A percentile compares a stretch with the other conserved stretches of the same genome.
Conservation (phyloP, 345 rosid genomes). For the Eucalyptus caleyi region DNA sequence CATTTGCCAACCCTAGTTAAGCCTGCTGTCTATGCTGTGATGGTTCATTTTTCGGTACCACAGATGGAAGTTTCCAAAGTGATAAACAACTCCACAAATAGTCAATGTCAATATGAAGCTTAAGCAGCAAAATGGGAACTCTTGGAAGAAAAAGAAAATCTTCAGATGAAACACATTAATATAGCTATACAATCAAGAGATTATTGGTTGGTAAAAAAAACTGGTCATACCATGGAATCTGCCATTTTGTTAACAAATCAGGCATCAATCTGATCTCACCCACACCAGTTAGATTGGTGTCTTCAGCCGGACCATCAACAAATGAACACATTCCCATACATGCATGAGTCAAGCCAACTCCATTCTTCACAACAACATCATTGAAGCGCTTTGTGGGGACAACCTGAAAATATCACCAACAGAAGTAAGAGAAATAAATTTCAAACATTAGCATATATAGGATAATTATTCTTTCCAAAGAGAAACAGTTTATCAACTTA, state of each 20-base stretch:
- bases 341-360: slow-evolving; percentile 76
- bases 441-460: background rate
- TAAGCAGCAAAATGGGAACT: background rate
- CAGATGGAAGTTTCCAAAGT: background rate
- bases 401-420: slow-evolving; percentile 27
- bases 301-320: slow-evolving; percentile 79
- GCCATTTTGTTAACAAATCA: slow-evolving; percentile 56
- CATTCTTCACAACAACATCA: slow-evolving; percentile 46
- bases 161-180: background rate
- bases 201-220: background rate
- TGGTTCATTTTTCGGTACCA: background rate
- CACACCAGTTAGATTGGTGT: slow-evolving; percentile 51
- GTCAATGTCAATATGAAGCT: background rate
- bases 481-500: background rate
- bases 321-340: slow-evolving; percentile 76
- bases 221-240: slow-evolving; percentile 64
- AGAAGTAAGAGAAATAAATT: background rate
- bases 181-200: background rate
- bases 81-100: background rate
- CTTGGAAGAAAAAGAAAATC: background rate
- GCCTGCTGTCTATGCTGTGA: background rate
- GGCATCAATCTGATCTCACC: slow-evolving; percentile 93
- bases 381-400: slow-evolving; percentile 66
- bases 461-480: background rate
- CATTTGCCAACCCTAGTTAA: background rate